Evolutionary conservation across 371 early-diverging fungal genomes (phyloP).

Genomic region (Zychaea mexicana): DNA sequence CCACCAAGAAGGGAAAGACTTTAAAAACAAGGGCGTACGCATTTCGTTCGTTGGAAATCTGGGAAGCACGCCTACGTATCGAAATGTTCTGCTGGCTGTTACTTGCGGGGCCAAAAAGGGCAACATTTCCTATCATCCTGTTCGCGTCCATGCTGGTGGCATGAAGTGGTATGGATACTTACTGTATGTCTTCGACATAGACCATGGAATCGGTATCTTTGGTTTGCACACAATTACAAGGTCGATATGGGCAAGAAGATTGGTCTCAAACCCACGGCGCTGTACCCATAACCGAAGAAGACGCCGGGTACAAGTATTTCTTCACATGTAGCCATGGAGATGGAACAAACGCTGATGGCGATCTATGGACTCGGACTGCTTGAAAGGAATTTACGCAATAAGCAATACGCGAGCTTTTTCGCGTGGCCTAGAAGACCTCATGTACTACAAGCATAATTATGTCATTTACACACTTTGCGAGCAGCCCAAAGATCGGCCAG

Average conservation of each 20-base stretch:
- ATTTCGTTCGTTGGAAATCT: slow-evolving; percentile 8
- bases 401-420: too few relatives aligned
- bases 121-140: slow-evolving; percentile 2
- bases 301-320: slow-evolving; percentile 58
- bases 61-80: background rate
- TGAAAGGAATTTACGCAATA: slow-evolving; percentile 56
- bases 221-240: slow-evolving; percentile 10
- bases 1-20: background rate
- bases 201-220: slow-evolving; percentile 8
- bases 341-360: slow-evolving; percentile 70
- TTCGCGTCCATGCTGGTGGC: slow-evolving; percentile 13
- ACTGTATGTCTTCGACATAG: slow-evolving; percentile 12
- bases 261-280: slow-evolving; percentile 54
- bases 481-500: background rate
- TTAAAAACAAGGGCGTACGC: slow-evolving; percentile 11
- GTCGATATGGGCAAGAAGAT: slow-evolving; percentile 8
- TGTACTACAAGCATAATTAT: slow-evolving; percentile 1
- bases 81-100: slow-evolving; percentile 11
- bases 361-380: slow-evolving; percentile 73
- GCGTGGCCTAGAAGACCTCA: slow-evolving; percentile 5
- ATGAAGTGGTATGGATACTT: slow-evolving; percentile 13
- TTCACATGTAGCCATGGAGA: slow-evolving; percentile 61
- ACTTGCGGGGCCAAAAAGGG: background rate
- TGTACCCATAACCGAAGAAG: slow-evolving; percentile 85
- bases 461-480: slow-evolving; percentile 1